Evolutionary conservation across 1,284 basidiomycete genomes (phyloP).

Genomic region (Trichosporon sp.): DNA sequence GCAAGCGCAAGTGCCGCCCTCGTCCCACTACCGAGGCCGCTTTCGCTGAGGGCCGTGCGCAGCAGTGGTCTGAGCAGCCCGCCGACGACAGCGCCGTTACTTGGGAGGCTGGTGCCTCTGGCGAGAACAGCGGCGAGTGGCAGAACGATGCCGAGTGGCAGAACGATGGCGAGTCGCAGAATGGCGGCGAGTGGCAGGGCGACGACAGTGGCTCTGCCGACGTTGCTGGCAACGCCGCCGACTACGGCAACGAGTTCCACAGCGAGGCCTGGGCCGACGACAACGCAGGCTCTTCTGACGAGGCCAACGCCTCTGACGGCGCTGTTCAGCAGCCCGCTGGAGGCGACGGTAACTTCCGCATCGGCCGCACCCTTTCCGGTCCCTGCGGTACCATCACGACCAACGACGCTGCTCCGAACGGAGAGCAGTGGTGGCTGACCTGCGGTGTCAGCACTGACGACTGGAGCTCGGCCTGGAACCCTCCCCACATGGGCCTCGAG

Average conservation of each 20-base stretch:
- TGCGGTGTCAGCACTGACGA: conserved; percentile 56
- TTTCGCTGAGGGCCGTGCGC: neutral
- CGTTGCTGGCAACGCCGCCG: neutral
- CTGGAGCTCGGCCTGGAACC: conserved; percentile 39
- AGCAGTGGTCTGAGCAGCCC: neutral
- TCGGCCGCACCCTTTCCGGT: conserved; percentile 8
- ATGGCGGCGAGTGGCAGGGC: neutral
- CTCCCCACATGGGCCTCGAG: conserved; percentile 51
- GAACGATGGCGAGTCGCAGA: neutral
- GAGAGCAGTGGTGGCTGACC: conserved; percentile 67
- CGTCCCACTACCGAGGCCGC: neutral
- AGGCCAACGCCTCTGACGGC: neutral
- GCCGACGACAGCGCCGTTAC: conserved; percentile 1
- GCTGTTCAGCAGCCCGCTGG: neutral
- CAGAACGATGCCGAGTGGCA: neutral
- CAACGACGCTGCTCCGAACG: conserved; percentile 59
- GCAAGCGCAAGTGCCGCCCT: conserved; percentile 1
- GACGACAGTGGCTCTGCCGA: neutral
- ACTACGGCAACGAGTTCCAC: neutral
- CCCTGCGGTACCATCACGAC: conserved; percentile 35
- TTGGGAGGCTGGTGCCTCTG: neutral
- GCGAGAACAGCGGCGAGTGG: neutral
- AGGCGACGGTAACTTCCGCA: neutral
- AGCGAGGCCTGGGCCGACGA: neutral
- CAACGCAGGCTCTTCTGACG: neutral